These are phyloP conservation scores for Candida parachauliodes DNA, from an alignment of 805 yeast species.

Conservation along the genomic window DNA sequence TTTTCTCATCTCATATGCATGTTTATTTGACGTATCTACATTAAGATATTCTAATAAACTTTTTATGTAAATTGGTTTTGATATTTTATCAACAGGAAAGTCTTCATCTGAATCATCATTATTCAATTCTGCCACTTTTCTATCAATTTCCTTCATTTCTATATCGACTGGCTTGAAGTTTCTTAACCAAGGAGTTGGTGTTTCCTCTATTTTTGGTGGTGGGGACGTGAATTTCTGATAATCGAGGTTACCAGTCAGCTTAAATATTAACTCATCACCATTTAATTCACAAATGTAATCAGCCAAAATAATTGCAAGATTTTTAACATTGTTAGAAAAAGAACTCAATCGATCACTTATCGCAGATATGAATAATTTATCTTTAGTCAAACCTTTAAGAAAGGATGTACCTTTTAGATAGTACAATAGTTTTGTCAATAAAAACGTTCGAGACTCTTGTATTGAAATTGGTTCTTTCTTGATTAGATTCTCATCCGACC, in stretches of 20 bases:
- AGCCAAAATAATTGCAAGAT: constrained; percentile 56
- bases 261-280: constrained; percentile 28
- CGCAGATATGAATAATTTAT: constrained; percentile 41
- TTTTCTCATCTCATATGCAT: constrained; percentile 46
- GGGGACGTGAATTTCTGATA: constrained; percentile 21
- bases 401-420: constrained; percentile 14
- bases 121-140: neutral
- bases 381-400: constrained; percentile 27
- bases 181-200: constrained; percentile 20
- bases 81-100: constrained; percentile 30
- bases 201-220: neutral
- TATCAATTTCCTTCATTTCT: neutral
- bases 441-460: constrained; percentile 50
- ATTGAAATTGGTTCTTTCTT: constrained; percentile 33
- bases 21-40: constrained; percentile 41
- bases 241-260: constrained; percentile 26
- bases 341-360: constrained; percentile 57
- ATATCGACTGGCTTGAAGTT: constrained; percentile 1
- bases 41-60: constrained; percentile 61
- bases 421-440: constrained; percentile 35
- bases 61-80: constrained; percentile 64
- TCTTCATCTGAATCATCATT: constrained; percentile 9
- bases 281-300: constrained; percentile 41
- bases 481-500: constrained; percentile 30
- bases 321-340: constrained; percentile 40